Evolutionary conservation across 208 protist species (phyloP).

Genomic region (Leishmania braziliensis): DNA sequence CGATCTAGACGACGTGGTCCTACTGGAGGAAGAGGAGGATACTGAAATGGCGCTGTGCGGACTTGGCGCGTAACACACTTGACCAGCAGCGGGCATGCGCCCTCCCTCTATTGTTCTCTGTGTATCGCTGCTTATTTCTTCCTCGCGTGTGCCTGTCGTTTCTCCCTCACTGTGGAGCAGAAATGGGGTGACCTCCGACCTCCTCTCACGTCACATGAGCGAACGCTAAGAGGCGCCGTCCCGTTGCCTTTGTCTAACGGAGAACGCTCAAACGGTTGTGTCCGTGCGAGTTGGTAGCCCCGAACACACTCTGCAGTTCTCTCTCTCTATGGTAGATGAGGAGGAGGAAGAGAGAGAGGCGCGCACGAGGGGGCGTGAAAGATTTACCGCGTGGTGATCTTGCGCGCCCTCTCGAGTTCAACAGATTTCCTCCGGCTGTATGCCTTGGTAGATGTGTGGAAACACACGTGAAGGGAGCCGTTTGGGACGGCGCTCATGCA

Average conservation of each 20-base stretch:
- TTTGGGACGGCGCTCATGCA: not conserved
- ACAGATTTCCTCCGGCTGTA: not conserved
- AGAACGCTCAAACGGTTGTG: not conserved
- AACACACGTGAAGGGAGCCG: not conserved
- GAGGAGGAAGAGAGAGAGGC: not conserved
- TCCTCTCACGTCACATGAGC: not conserved
- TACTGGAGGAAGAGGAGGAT: slow-evolving; percentile 13
- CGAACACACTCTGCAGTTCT: not conserved
- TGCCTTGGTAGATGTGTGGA: not conserved
- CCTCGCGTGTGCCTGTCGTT: not conserved
- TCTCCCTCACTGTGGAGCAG: not conserved
- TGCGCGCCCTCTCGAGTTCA: not conserved
- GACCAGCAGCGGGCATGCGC: not conserved
- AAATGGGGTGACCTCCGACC: not conserved
- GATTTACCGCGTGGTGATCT: not conserved
- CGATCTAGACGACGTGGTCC: not conserved
- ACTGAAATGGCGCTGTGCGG: slow-evolving; percentile 22
- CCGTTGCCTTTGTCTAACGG: not conserved
- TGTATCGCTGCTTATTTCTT: not conserved
- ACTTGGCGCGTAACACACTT: slow-evolving; percentile 7
- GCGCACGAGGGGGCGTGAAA: not conserved
- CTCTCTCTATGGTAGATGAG: not conserved
- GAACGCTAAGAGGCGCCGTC: not conserved
- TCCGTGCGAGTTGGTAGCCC: not conserved
- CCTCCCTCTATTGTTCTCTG: not conserved